phyloP scores from a whole-genome alignment of 1,284 basidiomycete genomes.

The Heterobasidion irregulare region DNA sequence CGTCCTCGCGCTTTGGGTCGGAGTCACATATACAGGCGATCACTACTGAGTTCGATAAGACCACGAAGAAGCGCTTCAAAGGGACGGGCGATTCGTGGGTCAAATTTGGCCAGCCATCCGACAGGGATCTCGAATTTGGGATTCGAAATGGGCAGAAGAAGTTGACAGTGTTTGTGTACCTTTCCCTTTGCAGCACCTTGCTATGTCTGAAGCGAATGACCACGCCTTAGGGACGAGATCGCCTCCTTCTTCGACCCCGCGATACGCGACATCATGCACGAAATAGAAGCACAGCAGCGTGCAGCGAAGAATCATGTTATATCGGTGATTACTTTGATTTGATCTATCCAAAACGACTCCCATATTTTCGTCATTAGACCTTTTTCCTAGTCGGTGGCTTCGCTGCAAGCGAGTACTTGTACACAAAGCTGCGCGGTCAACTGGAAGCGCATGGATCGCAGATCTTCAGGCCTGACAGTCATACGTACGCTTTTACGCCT shows the following conservation, averaged over 20 bases:
- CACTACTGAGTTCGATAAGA: slow-evolving; percentile 38
- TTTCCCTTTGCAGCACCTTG: background rate
- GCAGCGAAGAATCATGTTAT: background rate
- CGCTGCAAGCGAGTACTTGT: slow-evolving; percentile 43
- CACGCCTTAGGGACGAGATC: background rate
- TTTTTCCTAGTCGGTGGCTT: slow-evolving; percentile 37
- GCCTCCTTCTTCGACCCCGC: background rate
- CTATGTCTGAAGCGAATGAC: no score
- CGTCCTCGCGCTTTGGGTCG: slow-evolving; percentile 12
- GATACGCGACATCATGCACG: background rate
- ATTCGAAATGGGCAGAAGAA: background rate
- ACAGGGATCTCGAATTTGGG: slow-evolving; percentile 27
- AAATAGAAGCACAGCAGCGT: background rate
- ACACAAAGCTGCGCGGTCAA: slow-evolving; percentile 23
- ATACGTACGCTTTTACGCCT: background rate
- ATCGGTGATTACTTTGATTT: background rate
- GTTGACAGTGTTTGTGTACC: background rate
- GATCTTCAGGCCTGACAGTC: background rate
- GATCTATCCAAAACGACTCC: background rate
- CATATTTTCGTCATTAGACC: slow-evolving; percentile 22
- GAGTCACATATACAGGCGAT: slow-evolving; percentile 34
- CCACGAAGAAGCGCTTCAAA: slow-evolving; percentile 39
- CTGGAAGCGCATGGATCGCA: slow-evolving; percentile 21
- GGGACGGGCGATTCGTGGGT: slow-evolving; percentile 36
- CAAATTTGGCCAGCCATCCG: slow-evolving; percentile 37